phyloP scores from a whole-genome alignment of 2,329 filamentous ascomycete genomes.

The Zasmidium cellare region DNA sequence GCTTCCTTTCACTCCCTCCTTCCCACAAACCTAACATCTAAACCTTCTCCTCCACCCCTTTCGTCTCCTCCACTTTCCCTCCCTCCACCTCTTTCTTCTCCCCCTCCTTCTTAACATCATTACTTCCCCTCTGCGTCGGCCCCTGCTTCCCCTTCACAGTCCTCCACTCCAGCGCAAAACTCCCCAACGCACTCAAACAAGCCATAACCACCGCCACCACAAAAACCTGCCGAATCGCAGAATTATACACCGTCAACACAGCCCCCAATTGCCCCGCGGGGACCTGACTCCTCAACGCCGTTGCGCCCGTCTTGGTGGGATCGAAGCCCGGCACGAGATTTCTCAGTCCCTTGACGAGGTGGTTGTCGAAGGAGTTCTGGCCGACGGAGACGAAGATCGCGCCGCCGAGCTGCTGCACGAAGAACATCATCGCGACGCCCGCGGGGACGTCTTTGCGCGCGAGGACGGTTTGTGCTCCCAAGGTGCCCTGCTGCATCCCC shows the following conservation, averaged over 20 bases:
- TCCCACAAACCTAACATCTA: slow-evolving; percentile 1
- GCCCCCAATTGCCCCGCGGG: slow-evolving; percentile 11
- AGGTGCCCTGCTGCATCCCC: slow-evolving; percentile 42
- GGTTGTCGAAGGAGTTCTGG: slow-evolving; percentile 32
- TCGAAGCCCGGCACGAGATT: slow-evolving; percentile 15
- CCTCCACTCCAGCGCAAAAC: slow-evolving; percentile 30
- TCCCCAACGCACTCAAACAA: slow-evolving; percentile 22
- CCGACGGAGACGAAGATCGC: slow-evolving; percentile 45
- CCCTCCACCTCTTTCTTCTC: background rate
- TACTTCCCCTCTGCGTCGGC: slow-evolving; percentile 23
- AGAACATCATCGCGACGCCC: slow-evolving; percentile 41
- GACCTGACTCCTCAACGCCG: slow-evolving; percentile 20
- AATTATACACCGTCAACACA: slow-evolving; percentile 27
- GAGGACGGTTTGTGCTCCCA: slow-evolving; percentile 41
- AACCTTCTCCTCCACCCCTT: slow-evolving; percentile 12
- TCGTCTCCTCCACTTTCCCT: too few species aligned
- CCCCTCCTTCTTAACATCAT: background rate
- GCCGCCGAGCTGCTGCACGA: slow-evolving; percentile 44
- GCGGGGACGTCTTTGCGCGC: slow-evolving; percentile 38
- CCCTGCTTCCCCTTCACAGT: slow-evolving; percentile 22
- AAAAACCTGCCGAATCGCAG: slow-evolving; percentile 24
- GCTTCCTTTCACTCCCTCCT: too few species aligned
- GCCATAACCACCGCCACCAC: slow-evolving; percentile 22
- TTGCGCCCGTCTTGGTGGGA: slow-evolving; percentile 22
- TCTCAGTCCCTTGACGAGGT: slow-evolving; percentile 16